Evolutionary conservation across 257 asterid genomes (phyloP), one percentile per base, ranked within the genome.

Genomic region (Linderniella brevidens): DNA sequence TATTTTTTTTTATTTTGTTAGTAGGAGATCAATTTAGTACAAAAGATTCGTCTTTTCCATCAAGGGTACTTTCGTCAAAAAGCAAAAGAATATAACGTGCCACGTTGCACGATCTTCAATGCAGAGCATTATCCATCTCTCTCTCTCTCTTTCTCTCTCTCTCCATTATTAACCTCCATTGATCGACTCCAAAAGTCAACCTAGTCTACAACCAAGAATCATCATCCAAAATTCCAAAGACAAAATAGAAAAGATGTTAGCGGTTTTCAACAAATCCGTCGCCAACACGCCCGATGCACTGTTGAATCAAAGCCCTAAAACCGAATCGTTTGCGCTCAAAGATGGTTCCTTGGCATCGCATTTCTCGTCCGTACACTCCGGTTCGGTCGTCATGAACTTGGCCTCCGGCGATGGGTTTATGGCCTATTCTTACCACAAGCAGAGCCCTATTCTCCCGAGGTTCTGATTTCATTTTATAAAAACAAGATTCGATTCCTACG

Each of bases 231-330:
- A n/a, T n/a, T n/a, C 9, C 43, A 39, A 10, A 11, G 43, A 10
- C 17, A 13, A 44, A 18, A 13, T 3, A 46, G 17, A 35, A 25
- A 70, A 45, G 59, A 86, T 86, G 97, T 52, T 85, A 68, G 96
- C 96, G 13, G 88, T 81, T 49, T 72, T 85, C 58, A 73, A 78
- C 19, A 81, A 85, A 66, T 68, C 88, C 29, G 88, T 78, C 50
- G 93, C 96, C 0, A 86, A 86, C 55, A 61, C 77, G 80, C 94
- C 97, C 3, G 95, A 86, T 56, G 97, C 92, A 13, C 43, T 82
- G 57, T 56, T 72, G 32, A 25, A 25, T 52, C 94, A 86, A 53
- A 64, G 53, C 35, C 57, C 80, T 0, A 64, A 63, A 16, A 55
- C 53, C 39, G 72, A 69, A 52, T 51, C 86, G 0, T 66, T 70